A percentile compares a stretch with the other conserved stretches of the same genome.
Conservation (phyloP, 2,329 filamentous ascomycete genomes). For the Aspergillus brunneoviolaceus region DNA sequence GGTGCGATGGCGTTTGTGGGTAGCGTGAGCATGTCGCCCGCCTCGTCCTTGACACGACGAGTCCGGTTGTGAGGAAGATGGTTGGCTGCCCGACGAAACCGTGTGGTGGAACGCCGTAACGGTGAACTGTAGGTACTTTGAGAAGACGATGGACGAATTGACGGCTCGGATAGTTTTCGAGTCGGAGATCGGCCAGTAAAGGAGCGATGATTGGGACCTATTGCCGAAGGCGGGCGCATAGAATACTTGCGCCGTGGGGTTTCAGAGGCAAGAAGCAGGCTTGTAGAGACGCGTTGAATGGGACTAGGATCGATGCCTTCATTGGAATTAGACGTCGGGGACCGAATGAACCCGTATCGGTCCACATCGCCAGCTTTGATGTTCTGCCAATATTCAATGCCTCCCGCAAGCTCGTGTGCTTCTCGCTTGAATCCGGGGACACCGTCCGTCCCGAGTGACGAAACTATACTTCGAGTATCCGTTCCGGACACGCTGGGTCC, state of each 20-base stretch:
- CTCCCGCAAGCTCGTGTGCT: constrained; percentile 59
- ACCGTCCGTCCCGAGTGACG: constrained; percentile 29
- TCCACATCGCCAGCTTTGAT: constrained; percentile 60
- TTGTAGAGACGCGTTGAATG: constrained; percentile 61
- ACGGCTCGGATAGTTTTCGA: constrained; percentile 44
- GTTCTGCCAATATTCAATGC: constrained; percentile 65
- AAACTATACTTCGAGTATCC: constrained; percentile 27
- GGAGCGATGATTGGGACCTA: constrained; percentile 46
- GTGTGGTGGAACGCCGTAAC: constrained; percentile 41
- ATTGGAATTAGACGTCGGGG: constrained; percentile 26
- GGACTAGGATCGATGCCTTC: constrained; percentile 38
- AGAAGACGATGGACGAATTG: constrained; percentile 48
- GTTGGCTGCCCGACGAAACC: constrained; percentile 55
- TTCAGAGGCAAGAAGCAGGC: constrained; percentile 56
- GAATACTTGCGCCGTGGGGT: constrained; percentile 55
- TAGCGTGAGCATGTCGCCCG: constrained; percentile 64
- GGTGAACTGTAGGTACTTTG: constrained; percentile 46
- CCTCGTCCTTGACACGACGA: constrained; percentile 58
- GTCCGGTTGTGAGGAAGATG: constrained; percentile 54
- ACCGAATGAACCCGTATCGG: constrained; percentile 63
- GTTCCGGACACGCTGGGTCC: constrained; percentile 28
- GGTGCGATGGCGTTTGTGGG: constrained; percentile 54
- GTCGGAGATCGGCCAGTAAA: constrained; percentile 41
- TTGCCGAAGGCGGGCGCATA: constrained; percentile 51
- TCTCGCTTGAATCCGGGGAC: constrained; percentile 49